Conservation (phyloP, 2,329 filamentous ascomycete genomes). For the Fusarium pseudonygamai region DNA sequence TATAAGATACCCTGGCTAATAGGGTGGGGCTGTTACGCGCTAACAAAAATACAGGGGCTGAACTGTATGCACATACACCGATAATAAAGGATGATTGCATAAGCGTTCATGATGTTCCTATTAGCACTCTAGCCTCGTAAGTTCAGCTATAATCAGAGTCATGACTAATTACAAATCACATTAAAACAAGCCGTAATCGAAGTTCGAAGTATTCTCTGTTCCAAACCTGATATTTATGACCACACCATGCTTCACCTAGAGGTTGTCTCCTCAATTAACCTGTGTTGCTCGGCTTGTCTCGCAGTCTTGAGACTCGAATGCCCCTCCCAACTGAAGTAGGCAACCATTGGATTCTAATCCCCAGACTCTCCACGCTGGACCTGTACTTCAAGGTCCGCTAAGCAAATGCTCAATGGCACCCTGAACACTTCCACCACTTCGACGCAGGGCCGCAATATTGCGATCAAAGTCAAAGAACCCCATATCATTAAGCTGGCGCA, state of each 20-base stretch:
- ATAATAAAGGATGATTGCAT: neutral
- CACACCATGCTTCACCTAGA: conserved; percentile 31
- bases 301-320: conserved; percentile 11
- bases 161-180: neutral
- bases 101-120: neutral
- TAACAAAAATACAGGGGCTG: no score
- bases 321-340: conserved; percentile 11
- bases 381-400: conserved; percentile 36
- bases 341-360: neutral
- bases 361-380: neutral
- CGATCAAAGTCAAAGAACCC: conserved; percentile 97
- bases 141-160: neutral
- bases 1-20: no score
- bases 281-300: conserved; percentile 31
- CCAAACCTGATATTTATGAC: conserved; percentile 38
- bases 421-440: conserved; percentile 93
- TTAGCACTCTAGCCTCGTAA: neutral
- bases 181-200: neutral
- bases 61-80: no score
- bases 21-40: no score
- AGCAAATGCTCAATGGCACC: conserved; percentile 84
- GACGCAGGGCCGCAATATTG: conserved; percentile 87
- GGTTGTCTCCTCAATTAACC: conserved; percentile 16
- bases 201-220: conserved; percentile 17
- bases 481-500: conserved; percentile 97